Evolutionary conservation across 495 filamentous ascomycete genomes (phyloP).

Genomic region (Aspergillus leporis): DNA sequence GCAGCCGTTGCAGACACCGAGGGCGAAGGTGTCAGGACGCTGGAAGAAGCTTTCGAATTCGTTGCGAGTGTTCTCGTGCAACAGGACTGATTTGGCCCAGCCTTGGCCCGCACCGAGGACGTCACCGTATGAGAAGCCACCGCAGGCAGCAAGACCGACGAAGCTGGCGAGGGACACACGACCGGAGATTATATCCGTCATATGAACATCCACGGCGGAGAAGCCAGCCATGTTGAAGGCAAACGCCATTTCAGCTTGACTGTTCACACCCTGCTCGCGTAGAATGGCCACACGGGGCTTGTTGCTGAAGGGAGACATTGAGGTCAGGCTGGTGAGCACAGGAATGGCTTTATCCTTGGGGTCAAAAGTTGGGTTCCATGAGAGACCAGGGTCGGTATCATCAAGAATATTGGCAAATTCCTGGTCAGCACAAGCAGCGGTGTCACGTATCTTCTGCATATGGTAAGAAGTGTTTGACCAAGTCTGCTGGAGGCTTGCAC

Average conservation of each 20-base stretch:
- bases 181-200: constrained; percentile 86
- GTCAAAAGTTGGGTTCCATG: constrained; percentile 80
- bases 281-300: constrained; percentile 90
- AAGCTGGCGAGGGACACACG: constrained; percentile 76
- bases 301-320: constrained; percentile 62
- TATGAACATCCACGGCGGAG: constrained; percentile 89
- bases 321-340: constrained; percentile 62
- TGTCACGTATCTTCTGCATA: constrained; percentile 90
- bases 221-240: constrained; percentile 93
- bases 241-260: constrained; percentile 95
- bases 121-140: constrained; percentile 97
- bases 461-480: constrained; percentile 88
- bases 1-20: constrained; percentile 97
- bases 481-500: constrained; percentile 77
- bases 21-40: constrained; percentile 83
- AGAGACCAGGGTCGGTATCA: constrained; percentile 75
- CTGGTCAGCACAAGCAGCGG: constrained; percentile 80
- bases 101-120: constrained; percentile 92
- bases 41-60: constrained; percentile 87
- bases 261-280: constrained; percentile 93
- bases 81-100: constrained; percentile 93
- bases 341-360: constrained; percentile 75
- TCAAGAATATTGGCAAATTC: constrained; percentile 81
- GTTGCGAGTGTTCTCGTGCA: constrained; percentile 71
- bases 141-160: constrained; percentile 87